Evolutionary conservation across 2,329 filamentous ascomycete species (phyloP).

Genomic region (Pseudogymnoascus sp.): DNA sequence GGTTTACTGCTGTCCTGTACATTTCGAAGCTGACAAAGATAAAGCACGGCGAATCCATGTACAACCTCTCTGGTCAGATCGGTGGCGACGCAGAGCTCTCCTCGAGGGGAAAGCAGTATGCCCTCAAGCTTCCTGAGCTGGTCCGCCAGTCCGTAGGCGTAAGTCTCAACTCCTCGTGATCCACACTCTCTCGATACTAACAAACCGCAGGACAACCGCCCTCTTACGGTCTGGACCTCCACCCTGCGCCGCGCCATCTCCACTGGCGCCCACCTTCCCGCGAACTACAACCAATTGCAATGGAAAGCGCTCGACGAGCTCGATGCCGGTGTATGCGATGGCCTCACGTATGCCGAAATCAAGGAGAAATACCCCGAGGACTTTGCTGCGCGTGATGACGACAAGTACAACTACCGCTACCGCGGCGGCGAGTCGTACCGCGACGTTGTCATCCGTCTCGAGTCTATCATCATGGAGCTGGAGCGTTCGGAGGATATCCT

Average conservation of each 20-base stretch:
- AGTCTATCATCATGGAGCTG: constrained; percentile 99
- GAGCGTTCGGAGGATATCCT: constrained; percentile 94
- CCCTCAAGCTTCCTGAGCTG: constrained; percentile 73
- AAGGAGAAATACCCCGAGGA: constrained; percentile 87
- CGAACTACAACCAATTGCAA: constrained; percentile 84
- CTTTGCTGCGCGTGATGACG: constrained; percentile 89
- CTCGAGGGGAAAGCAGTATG: constrained; percentile 78
- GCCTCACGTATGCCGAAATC: constrained; percentile 85
- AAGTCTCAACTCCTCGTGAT: constrained; percentile 32
- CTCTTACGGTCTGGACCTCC: constrained; percentile 68
- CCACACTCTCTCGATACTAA: constrained; percentile 8
- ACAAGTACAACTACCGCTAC: constrained; percentile 99
- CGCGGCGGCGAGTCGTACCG: constrained; percentile 85
- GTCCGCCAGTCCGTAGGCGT: constrained; percentile 82
- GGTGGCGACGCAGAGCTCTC: constrained; percentile 88
- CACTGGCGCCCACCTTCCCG: constrained; percentile 74
- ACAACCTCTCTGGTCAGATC: constrained; percentile 84
- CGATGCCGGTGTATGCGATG: constrained; percentile 92
- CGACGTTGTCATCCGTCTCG: constrained; percentile 93
- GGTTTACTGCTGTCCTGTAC: constrained; percentile 30
- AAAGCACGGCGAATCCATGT: constrained; percentile 89
- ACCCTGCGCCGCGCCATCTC: constrained; percentile 81
- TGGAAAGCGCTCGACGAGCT: constrained; percentile 99
- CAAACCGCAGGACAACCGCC: constrained; percentile 41
- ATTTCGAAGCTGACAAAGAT: constrained; percentile 17